Evolutionary conservation across 306 rosid genomes (phyloP), one percentile per base, ranked within the genome.

Genomic region (Ochetophila trinervis): DNA sequence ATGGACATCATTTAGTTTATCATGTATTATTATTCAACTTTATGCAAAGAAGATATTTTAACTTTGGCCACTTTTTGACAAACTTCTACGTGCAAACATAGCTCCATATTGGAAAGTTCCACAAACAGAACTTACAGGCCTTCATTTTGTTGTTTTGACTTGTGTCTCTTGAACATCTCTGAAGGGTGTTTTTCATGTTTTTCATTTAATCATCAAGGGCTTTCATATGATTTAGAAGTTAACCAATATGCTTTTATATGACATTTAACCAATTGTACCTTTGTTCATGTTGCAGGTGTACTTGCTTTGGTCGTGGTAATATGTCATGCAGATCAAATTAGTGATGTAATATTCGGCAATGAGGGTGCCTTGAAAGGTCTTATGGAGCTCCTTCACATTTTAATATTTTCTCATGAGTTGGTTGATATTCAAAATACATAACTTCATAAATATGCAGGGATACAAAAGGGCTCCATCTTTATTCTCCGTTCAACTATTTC

Each of bases 221-320:
- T 0, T 1, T 40, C 8, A 8, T 40, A 40, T 40, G 45, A 40
- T 40, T 40, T 40, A 8, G 12, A 7, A 40, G 45, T 40, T 1
- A 8, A 10, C 45, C 62, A 53, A 6, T 48, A 4, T 57, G 34
- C 32, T 27, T 27, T 27, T 27, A 27, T 27, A 27, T 27, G 32
- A 27, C 32, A 27, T 27, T 27, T 27, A 27, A 27, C 32, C 32
- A 27, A 27, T 27, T 27, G 32, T 54, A 3, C 12, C 36, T 75
- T 50, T 68, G 65, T 37, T 66, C 65, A 66, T 51, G 72, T 75
- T 76, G 84, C 88, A 91, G 98, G 79, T 74, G 90, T 72, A 36
- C 61, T 79, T 14, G 95, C 95, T 81, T 73, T 89, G 78, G 75
- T 91, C 71, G 77, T 89, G 72, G 71, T 66, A 65, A 63, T 80